Evolutionary conservation across 1,139 yeast species (phyloP), one percentile per base, ranked within the genome.

Genomic region (Fermentozyma sake): DNA sequence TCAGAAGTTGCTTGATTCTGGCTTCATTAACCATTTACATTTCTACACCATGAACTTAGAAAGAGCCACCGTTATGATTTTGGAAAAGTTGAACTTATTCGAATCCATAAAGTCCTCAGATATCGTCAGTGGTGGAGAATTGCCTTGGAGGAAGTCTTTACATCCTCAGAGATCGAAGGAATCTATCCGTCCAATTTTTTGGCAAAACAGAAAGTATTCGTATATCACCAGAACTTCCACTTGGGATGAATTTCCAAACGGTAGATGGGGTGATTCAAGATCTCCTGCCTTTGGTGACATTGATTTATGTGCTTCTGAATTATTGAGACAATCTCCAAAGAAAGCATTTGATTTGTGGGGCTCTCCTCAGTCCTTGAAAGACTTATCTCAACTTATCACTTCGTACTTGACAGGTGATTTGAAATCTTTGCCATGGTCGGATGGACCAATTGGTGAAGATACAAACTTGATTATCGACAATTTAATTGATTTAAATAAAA

Each of bases 11-110:
- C 56, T 86, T 23, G 75, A 76, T 17, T 76, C 89, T 7, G 89
- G 93, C 7, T 66, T 61, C 39, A 78, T 91, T 34, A 80, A 77
- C 39, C 98, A 91, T 55, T 68, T 91, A 44, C 98, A 91, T 58
- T 83, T 91, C 52, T 91, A 91, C 60, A 91, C 97, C 34, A 89
- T 89, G 97, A 89, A 89, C 55, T 70, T 89, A 53, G 97, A 89
- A 57, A 78, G 82, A 55, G 79, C 96, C 5, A 83, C 96, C 2
- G 66, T 85, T 38, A 85, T 87, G 94, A 77, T 87, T 31, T 68
- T 91, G 44, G 96, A 91, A 44, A 68, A 68, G 28, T 70, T 91
- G 41, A 72, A 74, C 30, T 57, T 86, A 28, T 58, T 84, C 33
- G 70, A 66, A 36, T 50, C 58, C 6, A 59, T 63, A 31, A 63